Evolutionary conservation across 1,284 basidiomycete genomes (phyloP).

Genomic region (Malassezia sp.): DNA sequence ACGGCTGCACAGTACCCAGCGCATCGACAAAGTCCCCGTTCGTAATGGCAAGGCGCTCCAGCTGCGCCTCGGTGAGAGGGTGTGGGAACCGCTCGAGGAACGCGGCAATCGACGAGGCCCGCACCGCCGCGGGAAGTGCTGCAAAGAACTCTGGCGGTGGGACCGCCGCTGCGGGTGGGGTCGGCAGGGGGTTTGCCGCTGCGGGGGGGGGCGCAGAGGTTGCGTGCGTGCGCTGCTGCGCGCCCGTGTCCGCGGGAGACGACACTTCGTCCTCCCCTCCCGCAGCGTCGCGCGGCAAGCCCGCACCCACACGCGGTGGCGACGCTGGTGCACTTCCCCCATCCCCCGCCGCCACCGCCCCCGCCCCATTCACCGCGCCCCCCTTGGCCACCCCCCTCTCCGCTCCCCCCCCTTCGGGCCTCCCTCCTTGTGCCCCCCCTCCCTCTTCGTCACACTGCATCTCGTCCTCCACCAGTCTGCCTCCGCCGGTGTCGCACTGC

Average conservation of each 20-base stretch:
- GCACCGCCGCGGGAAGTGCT: constrained; percentile 45
- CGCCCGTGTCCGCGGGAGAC: no score
- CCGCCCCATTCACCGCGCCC: background rate
- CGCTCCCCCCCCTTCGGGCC: background rate
- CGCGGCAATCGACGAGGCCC: constrained; percentile 65
- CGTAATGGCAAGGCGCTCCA: constrained; percentile 67
- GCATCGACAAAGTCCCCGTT: constrained; percentile 60
- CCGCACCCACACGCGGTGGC: no score
- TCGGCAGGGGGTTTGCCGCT: no score
- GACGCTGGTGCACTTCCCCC: no score
- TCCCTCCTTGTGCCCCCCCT: background rate
- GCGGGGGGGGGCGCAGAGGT: background rate
- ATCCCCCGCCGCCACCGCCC: background rate
- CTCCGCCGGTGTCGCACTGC: background rate
- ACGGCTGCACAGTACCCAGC: constrained; percentile 77
- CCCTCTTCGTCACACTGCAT: constrained; percentile 3
- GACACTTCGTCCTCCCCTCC: background rate
- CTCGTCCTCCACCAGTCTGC: background rate
- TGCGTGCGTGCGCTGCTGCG: background rate
- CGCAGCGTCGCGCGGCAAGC: no score
- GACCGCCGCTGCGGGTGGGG: background rate
- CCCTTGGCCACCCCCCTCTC: background rate
- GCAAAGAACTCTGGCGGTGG: constrained; percentile 23
- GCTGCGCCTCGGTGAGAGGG: constrained; percentile 64
- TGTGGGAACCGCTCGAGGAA: constrained; percentile 76